Evolutionary conservation across 768 basidiomycete genomes (phyloP).

Genomic region (Rubroboletus satanas): DNA sequence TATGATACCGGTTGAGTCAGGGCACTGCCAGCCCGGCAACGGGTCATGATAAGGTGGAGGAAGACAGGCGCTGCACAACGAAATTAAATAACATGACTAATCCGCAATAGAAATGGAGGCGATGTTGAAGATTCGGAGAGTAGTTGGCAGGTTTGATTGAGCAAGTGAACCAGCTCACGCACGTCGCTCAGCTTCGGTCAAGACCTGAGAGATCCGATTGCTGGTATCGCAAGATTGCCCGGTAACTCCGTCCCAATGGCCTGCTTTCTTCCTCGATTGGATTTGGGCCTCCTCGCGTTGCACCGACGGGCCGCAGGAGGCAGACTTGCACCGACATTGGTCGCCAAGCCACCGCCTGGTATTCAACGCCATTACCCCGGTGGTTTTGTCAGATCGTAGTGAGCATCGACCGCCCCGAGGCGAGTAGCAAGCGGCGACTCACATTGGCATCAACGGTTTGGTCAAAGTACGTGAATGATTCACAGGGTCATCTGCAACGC

Average conservation of each 20-base stretch:
- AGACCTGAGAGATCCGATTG: background rate
- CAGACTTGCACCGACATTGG: background rate
- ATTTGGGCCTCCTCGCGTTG: too few species aligned
- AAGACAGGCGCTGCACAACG: background rate
- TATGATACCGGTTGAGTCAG: background rate
- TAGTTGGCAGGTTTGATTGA: too few species aligned
- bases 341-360: background rate
- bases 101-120: background rate
- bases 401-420: background rate
- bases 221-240: background rate
- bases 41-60: constrained; percentile 6
- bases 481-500: background rate
- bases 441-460: background rate
- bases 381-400: background rate
- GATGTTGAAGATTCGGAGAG: background rate
- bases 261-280: background rate
- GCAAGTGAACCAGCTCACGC: constrained; percentile 1
- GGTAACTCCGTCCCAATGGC: background rate
- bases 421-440: background rate
- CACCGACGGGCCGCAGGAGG: background rate
- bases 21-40: background rate
- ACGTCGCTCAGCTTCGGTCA: too few species aligned
- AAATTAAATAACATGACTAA: background rate
- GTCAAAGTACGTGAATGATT: background rate
- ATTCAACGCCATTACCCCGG: background rate